These are phyloP conservation scores for Eimeria praecox DNA, from an alignment of 169 alveolate species.

Conservation along the genomic window DNA sequence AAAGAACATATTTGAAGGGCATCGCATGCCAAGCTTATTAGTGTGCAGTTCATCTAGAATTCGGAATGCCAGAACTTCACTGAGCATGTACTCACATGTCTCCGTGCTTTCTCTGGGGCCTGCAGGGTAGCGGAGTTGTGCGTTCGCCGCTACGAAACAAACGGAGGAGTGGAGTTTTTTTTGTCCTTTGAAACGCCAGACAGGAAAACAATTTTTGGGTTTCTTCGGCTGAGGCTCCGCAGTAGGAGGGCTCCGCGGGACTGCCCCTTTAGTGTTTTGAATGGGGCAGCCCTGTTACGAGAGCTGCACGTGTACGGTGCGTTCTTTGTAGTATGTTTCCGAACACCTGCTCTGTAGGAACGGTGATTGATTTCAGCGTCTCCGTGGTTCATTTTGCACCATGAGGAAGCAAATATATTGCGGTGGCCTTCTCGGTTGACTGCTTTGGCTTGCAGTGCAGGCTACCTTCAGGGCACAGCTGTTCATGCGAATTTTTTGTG, in stretches of 20 bases:
- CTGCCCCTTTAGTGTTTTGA: constrained; percentile 84
- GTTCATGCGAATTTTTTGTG: neutral
- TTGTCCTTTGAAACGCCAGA: constrained; percentile 85
- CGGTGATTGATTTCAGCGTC: neutral
- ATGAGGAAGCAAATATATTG: constrained; percentile 76
- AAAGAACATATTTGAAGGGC: neutral
- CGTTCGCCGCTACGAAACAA: constrained; percentile 44
- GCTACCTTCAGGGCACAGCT: constrained; percentile 57
- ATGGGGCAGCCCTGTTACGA: constrained; percentile 93
- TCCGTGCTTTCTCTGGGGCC: neutral
- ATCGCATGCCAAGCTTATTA: neutral
- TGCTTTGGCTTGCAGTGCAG: constrained; percentile 43
- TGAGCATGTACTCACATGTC: too few relatives aligned
- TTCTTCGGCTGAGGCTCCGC: constrained; percentile 92
- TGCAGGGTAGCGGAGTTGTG: constrained; percentile 78
- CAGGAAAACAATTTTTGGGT: constrained; percentile 89
- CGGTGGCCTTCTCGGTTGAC: neutral
- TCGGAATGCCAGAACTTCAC: neutral
- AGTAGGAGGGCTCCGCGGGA: constrained; percentile 78
- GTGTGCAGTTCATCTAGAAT: neutral
- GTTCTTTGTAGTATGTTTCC: constrained; percentile 47
- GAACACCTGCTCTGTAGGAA: neutral
- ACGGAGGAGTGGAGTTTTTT: constrained; percentile 82
- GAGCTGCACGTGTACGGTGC: constrained; percentile 96
- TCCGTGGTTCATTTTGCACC: constrained; percentile 55